Percentiles rank a stretch among this genome's conserved stretches.
phyloP scores from a whole-genome alignment of 768 basidiomycete genomes.

The Panus rudis region DNA sequence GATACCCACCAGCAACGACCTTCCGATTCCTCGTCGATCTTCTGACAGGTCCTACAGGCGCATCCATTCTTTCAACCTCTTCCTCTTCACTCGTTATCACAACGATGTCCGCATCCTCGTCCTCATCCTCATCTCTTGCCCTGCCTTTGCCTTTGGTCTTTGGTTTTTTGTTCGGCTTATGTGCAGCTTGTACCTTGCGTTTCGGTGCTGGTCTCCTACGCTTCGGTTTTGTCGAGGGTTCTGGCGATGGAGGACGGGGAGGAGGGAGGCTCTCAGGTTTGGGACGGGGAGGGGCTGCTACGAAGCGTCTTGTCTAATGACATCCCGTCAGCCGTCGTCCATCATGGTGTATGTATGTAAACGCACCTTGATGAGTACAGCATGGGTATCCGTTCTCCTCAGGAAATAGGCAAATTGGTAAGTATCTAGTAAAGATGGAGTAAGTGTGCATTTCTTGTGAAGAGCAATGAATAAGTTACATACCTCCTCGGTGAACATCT shows the following conservation, averaged over 20 bases:
- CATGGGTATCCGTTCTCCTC: conserved; percentile 74
- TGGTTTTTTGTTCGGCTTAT: conserved; percentile 29
- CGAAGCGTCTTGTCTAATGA: conserved; percentile 36
- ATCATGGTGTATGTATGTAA: too few relatives aligned
- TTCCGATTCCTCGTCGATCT: conserved; percentile 28
- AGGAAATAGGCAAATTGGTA: conserved; percentile 93
- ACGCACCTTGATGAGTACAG: conserved; percentile 76
- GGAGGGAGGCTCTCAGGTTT: conserved; percentile 12
- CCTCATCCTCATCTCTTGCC: conserved; percentile 8
- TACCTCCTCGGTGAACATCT: conserved; percentile 83
- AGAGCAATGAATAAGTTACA: conserved; percentile 12
- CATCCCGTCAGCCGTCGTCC: too few relatives aligned
- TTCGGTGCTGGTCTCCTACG: conserved; percentile 8
- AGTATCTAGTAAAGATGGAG: conserved; percentile 50
- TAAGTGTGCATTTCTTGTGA: background rate
- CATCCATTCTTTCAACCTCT: conserved; percentile 6
- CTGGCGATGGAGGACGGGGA: conserved; percentile 2
- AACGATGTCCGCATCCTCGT: conserved; percentile 18
- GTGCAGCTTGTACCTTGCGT: conserved; percentile 21
- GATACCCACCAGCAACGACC: conserved; percentile 18
- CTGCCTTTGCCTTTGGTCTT: conserved; percentile 25
- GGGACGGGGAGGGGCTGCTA: conserved; percentile 23
- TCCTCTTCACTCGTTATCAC: conserved; percentile 15
- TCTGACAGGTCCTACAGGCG: conserved; percentile 11
- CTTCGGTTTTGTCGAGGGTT: background rate